phyloP scores from a whole-genome alignment of 257 asterid species.

The Nemophila menziesii region DNA sequence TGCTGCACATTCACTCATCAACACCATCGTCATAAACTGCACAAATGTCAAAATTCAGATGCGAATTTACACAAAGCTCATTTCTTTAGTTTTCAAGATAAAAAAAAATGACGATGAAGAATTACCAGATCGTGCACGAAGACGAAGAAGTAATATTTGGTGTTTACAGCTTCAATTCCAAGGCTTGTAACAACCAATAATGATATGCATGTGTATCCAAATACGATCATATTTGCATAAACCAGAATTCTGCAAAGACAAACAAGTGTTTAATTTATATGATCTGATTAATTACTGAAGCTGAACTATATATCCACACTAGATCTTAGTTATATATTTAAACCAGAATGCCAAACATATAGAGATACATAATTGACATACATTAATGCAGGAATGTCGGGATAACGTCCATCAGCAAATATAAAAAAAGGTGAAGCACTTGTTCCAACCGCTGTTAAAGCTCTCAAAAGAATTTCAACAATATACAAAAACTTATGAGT shows the following conservation, averaged over 20 bases:
- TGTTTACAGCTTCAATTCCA: slow-evolving; percentile 17
- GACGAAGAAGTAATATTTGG: slow-evolving; percentile 28
- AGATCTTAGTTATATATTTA: background rate
- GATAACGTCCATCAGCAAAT: slow-evolving; percentile 45
- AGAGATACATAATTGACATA: background rate
- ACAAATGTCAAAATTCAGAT: background rate
- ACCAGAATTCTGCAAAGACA: slow-evolving; percentile 45
- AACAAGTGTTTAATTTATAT: too few relatives aligned
- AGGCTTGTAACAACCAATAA: slow-evolving; percentile 17
- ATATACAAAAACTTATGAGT: slow-evolving; percentile 5
- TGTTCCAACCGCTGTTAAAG: slow-evolving; percentile 25
- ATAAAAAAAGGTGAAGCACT: slow-evolving; percentile 43
- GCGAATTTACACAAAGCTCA: background rate
- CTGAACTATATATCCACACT: background rate
- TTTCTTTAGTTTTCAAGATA: too few relatives aligned
- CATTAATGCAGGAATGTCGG: slow-evolving; percentile 36
- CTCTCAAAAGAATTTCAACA: slow-evolving; percentile 30
- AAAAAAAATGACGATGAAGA: background rate
- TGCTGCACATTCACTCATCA: slow-evolving; percentile 51
- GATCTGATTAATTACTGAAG: background rate
- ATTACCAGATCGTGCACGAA: slow-evolving; percentile 65
- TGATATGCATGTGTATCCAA: slow-evolving; percentile 27
- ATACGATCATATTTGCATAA: slow-evolving; percentile 35
- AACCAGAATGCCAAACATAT: background rate
- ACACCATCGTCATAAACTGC: slow-evolving; percentile 29